These are phyloP conservation scores for Fusarium anguioides DNA, from an alignment of 2,329 filamentous ascomycete genomes.

Conservation along the genomic window DNA sequence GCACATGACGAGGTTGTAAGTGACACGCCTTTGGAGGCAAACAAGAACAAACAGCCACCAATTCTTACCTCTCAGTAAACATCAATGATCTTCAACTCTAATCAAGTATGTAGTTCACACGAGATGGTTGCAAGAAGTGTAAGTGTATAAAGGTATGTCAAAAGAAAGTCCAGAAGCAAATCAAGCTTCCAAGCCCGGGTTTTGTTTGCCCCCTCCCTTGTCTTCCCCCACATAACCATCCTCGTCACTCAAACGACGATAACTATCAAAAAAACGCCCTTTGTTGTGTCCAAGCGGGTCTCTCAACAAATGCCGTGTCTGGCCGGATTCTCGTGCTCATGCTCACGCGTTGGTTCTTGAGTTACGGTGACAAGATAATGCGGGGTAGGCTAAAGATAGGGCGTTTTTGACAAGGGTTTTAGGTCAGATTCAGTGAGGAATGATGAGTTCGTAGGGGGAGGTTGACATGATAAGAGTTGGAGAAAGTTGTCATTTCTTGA, in stretches of 20 bases:
- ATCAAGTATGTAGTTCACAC: not conserved
- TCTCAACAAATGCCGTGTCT: constrained; percentile 26
- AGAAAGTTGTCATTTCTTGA: not conserved
- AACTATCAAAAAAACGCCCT: constrained; percentile 19
- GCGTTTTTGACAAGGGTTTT: constrained; percentile 39
- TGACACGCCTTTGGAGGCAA: not conserved
- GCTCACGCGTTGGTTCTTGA: constrained; percentile 2
- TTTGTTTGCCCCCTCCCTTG: constrained; percentile 25
- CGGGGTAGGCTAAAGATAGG: constrained; percentile 38
- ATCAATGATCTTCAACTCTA: not conserved
- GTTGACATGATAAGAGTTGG: not conserved
- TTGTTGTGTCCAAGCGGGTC: constrained; percentile 30
- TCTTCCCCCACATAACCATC: no score
- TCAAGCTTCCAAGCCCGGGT: constrained; percentile 24
- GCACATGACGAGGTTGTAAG: not conserved
- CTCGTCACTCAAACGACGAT: not conserved
- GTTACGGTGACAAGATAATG: constrained; percentile 21
- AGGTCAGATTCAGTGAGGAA: not conserved
- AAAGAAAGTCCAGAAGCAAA: constrained; percentile 10
- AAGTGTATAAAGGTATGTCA: not conserved
- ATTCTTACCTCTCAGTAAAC: not conserved
- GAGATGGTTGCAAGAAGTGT: not conserved
- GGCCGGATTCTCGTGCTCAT: constrained; percentile 32
- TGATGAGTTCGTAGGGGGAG: not conserved
- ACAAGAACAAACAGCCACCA: not conserved